A percentile compares a stretch with the other conserved stretches of the same genome.
phyloP scores from a whole-genome alignment of 306 rosid species.

The Echinosophora koreensis region DNA sequence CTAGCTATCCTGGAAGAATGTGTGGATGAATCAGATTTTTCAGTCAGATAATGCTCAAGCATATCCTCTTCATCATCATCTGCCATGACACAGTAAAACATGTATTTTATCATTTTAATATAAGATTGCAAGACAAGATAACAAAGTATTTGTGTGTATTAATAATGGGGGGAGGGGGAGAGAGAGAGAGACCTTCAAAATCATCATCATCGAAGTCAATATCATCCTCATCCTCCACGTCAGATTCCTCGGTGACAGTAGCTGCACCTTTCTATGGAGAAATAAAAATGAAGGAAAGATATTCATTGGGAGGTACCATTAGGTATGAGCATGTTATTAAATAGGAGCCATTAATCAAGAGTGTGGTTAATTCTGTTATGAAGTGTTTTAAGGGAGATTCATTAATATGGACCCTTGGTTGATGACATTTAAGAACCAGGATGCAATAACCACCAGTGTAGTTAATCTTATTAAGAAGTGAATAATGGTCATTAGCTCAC shows the following conservation, averaged over 20 bases:
- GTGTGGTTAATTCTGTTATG: conserved; percentile 19
- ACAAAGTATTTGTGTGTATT: background rate
- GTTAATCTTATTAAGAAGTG: conserved; percentile 22
- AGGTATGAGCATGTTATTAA: background rate
- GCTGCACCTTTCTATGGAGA: conserved; percentile 76
- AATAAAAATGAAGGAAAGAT: conserved; percentile 29
- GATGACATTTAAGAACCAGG: conserved; percentile 14
- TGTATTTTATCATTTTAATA: conserved; percentile 16
- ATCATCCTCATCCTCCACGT: conserved; percentile 84
- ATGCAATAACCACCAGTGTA: background rate
- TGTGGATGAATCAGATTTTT: conserved; percentile 76
- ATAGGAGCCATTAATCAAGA: conserved; percentile 19
- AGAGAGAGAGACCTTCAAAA: conserved; percentile 75
- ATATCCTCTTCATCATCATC: conserved; percentile 98
- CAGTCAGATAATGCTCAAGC: conserved; percentile 98
- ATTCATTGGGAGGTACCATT: conserved; percentile 13
- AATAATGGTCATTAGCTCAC: conserved; percentile 2
- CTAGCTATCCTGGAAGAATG: conserved; percentile 68
- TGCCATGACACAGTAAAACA: conserved; percentile 51
- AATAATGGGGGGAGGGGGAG: conserved; percentile 13
- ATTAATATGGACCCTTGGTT: background rate
- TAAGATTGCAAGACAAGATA: conserved; percentile 24
- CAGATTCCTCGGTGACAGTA: conserved; percentile 66
- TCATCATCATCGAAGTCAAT: conserved; percentile 91
- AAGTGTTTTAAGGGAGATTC: conserved; percentile 7